These are phyloP conservation scores for Gynandropsis gynandra DNA, from an alignment of 345 rosid genomes.

Conservation along the genomic window DNA sequence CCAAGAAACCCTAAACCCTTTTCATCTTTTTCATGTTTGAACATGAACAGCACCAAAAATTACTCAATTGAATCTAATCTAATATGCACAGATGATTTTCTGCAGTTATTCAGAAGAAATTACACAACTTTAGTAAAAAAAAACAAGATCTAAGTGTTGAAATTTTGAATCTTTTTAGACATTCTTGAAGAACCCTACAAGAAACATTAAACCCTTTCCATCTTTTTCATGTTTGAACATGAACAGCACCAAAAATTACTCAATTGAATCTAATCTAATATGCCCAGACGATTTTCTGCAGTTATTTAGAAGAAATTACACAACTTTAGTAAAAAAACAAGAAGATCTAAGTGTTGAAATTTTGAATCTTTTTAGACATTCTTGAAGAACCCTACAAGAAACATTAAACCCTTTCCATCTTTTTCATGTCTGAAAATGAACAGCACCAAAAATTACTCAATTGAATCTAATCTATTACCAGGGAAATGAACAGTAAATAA, in stretches of 20 bases:
- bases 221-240: constrained; percentile 23
- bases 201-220: constrained; percentile 16
- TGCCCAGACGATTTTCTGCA: not conserved
- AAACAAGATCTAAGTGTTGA: constrained; percentile 12
- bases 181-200: constrained; percentile 9
- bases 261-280: too few species aligned
- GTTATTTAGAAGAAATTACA: too few species aligned
- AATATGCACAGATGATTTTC: not conserved
- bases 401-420: constrained; percentile 14
- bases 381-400: constrained; percentile 15
- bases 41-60: constrained; percentile 1
- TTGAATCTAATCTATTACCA: not conserved
- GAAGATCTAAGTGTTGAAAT: constrained; percentile 15
- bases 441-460: too few species aligned
- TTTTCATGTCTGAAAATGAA: constrained; percentile 23
- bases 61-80: too few species aligned
- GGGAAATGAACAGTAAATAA: constrained; percentile 30
- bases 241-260: not conserved
- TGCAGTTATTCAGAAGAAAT: too few species aligned
- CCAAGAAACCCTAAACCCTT: constrained; percentile 16
- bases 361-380: constrained; percentile 9
- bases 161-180: constrained; percentile 13
- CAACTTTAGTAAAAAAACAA: too few species aligned
- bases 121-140: too few species aligned
- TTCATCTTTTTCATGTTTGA: constrained; percentile 21